Conservation (phyloP, 306 rosid genomes). For the Crataegus laevigata region DNA sequence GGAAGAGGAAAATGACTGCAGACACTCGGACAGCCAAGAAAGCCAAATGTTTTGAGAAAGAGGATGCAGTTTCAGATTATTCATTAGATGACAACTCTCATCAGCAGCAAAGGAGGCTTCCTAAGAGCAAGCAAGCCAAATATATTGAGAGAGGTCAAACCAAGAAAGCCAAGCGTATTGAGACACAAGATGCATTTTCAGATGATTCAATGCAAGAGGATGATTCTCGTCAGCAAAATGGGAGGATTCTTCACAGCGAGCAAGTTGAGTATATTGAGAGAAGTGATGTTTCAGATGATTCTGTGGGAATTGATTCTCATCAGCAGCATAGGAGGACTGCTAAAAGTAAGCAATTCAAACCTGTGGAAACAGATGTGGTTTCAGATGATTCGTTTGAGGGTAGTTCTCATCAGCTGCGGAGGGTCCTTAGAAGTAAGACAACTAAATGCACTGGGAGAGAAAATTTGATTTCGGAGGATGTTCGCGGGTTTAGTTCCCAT, state of each 20-base stretch:
- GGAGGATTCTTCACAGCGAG: slow-evolving; percentile 12
- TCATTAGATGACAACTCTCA: slow-evolving; percentile 23
- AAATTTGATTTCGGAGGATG: slow-evolving; percentile 16
- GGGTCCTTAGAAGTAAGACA: slow-evolving; percentile 21
- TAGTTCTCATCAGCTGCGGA: slow-evolving; percentile 15
- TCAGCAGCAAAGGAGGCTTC: slow-evolving; percentile 25
- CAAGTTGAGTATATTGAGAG: slow-evolving; percentile 8
- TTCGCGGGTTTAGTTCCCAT: slow-evolving; percentile 24
- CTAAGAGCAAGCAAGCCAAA: slow-evolving; percentile 22
- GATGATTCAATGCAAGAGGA: slow-evolving; percentile 32
- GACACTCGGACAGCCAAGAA: slow-evolving; percentile 42
- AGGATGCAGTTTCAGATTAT: slow-evolving; percentile 27
- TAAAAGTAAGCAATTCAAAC: slow-evolving; percentile 29
- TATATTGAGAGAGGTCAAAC: slow-evolving; percentile 16
- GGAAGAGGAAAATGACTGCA: slow-evolving; percentile 64
- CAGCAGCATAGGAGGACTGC: slow-evolving; percentile 15
- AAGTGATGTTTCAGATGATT: slow-evolving; percentile 30
- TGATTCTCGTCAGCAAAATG: slow-evolving; percentile 14
- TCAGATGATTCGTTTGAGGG: slow-evolving; percentile 38
- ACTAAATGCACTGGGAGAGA: slow-evolving; percentile 15
- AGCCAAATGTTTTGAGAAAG: slow-evolving; percentile 32
- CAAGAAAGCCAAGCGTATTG: slow-evolving; percentile 18
- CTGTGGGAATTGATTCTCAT: slow-evolving; percentile 19
- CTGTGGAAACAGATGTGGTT: slow-evolving; percentile 18
- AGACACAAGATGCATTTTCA: slow-evolving; percentile 22